Percentiles rank a stretch among this genome's conserved stretches.
Evolutionary conservation across 2,329 filamentous ascomycete species (phyloP).

Genomic region (Paecilomyces formosus): DNA sequence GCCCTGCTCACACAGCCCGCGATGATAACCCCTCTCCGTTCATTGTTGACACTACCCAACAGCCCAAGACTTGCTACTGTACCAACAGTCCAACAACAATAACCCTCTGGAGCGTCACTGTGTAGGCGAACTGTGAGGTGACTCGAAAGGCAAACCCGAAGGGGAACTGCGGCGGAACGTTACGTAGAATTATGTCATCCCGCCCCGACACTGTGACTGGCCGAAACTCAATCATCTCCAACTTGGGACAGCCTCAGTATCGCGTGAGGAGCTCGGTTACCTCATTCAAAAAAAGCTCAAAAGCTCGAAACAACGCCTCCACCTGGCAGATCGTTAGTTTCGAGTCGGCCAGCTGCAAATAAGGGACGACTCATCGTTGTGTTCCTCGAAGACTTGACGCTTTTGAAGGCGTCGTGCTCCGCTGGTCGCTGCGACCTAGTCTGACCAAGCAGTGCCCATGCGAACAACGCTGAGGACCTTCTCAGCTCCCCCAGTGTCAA

Average conservation of each 20-base stretch:
- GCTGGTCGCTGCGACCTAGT: not conserved
- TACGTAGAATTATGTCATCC: conserved; percentile 24
- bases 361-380: not conserved
- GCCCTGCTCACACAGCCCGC: not conserved
- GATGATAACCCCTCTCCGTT: not conserved
- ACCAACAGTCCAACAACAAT: not conserved
- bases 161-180: conserved; percentile 2
- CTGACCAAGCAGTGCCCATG: conserved; percentile 12
- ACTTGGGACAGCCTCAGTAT: not conserved
- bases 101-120: not conserved
- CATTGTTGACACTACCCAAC: not conserved
- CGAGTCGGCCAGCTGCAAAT: not conserved
- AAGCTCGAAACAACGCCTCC: not conserved
- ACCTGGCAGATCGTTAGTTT: not conserved
- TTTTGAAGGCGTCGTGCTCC: not conserved
- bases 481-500: conserved; percentile 10
- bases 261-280: not conserved
- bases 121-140: not conserved
- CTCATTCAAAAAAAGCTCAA: not conserved
- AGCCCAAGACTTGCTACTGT: not conserved
- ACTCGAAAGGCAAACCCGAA: not conserved
- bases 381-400: not conserved
- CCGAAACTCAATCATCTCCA: conserved; percentile 2
- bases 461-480: conserved; percentile 15
- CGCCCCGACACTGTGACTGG: not conserved